A percentile compares a stretch with the other conserved stretches of the same genome.
phyloP scores from a whole-genome alignment of 371 early-diverging fungal genomes.

The Mortierella sp. region DNA sequence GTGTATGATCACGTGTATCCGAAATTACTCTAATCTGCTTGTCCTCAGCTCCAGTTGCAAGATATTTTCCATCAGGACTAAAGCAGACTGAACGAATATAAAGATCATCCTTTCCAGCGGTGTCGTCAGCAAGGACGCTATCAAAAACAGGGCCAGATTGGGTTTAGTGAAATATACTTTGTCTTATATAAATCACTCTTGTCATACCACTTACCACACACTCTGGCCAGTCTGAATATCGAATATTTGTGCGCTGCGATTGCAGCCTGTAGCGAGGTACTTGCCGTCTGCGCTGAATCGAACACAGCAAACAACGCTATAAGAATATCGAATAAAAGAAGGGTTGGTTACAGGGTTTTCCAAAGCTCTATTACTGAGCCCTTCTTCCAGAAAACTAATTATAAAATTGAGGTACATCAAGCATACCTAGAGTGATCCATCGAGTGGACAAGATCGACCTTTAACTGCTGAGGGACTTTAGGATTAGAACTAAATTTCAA shows the following conservation, averaged over 20 bases:
- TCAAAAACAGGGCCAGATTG: background rate
- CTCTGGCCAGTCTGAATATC: constrained; percentile 82
- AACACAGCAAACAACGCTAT: constrained; percentile 96
- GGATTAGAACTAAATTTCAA: constrained; percentile 72
- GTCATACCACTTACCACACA: constrained; percentile 69
- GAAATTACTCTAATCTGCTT: constrained; percentile 85
- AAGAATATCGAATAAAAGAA: background rate
- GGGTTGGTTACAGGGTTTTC: background rate
- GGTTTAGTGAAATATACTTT: background rate
- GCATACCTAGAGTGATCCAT: constrained; percentile 82
- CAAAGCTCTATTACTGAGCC: too few relatives aligned
- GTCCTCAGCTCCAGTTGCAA: constrained; percentile 99
- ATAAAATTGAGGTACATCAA: background rate
- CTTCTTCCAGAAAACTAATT: background rate
- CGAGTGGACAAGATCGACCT: constrained; percentile 88
- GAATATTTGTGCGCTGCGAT: constrained; percentile 90
- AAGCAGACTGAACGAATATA: constrained; percentile 98
- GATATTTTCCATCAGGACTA: constrained; percentile 90
- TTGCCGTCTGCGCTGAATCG: constrained; percentile 94
- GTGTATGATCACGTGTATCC: background rate
- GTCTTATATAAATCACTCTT: background rate
- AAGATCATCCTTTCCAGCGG: constrained; percentile 83
- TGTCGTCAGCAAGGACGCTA: constrained; percentile 85
- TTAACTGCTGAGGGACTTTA: constrained; percentile 76
- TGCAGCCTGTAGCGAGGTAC: constrained; percentile 96